These are phyloP conservation scores for Hyaloperonospora arabidopsidis DNA, from an alignment of 352 stramenopile genomes.

Conservation along the genomic window DNA sequence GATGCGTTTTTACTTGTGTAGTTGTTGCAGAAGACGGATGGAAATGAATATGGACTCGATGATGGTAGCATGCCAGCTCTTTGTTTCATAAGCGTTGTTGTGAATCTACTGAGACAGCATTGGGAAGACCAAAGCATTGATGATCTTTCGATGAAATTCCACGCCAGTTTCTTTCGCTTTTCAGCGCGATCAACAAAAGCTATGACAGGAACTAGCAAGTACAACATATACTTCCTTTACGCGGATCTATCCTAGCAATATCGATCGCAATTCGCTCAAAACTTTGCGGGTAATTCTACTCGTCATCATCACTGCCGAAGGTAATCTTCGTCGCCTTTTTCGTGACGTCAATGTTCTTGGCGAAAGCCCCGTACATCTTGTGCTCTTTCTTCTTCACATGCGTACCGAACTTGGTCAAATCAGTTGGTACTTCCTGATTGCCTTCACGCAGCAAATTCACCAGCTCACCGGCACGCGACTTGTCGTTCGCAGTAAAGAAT, in stretches of 20 bases:
- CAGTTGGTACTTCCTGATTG: constrained; percentile 89
- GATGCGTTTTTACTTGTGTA: no score
- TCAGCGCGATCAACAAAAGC: no score
- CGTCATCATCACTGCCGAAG: constrained; percentile 79
- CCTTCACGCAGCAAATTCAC: constrained; percentile 93
- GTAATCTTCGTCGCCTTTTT: constrained; percentile 98
- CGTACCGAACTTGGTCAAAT: constrained; percentile 96
- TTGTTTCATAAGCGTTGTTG: no score
- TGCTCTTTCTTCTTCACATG: constrained; percentile 99
- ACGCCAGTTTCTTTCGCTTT: no score
- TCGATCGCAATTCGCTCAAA: constrained; percentile 8
- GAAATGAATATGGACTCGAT: no score
- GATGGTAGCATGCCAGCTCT: no score
- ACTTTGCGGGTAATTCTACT: constrained; percentile 27
- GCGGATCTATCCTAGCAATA: constrained; percentile 23
- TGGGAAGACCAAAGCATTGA: no score
- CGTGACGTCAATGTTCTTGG: constrained; percentile 88
- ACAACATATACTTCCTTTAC: constrained; percentile 6
- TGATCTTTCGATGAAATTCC: no score
- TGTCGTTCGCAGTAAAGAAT: constrained; percentile 97
- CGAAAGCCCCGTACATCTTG: constrained; percentile 97
- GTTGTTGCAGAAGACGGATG: no score
- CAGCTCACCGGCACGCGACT: constrained; percentile 92
- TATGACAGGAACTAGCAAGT: no score
- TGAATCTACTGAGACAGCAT: no score